Percentiles rank a stretch among this genome's conserved stretches.
Evolutionary conservation across 176 grass and related monocot species (phyloP).

Genomic region (Neostapfia colusana): DNA sequence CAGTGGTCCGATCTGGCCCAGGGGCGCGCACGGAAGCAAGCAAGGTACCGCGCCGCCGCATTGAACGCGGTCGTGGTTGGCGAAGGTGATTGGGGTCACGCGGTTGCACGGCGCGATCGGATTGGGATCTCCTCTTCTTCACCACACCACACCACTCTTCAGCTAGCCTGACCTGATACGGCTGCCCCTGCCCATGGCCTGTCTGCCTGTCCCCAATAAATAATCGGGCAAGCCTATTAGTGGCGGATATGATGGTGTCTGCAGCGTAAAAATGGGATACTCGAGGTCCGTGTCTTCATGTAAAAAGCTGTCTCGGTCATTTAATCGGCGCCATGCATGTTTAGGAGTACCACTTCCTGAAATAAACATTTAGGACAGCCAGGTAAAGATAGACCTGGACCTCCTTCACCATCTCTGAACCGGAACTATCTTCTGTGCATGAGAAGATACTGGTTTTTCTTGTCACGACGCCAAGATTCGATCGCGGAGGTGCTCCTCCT

Average conservation of each 20-base stretch:
- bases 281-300: neutral
- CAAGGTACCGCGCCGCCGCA: slow-evolving; percentile 16
- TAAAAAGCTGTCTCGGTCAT: no score
- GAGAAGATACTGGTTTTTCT: neutral
- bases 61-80: slow-evolving; percentile 31
- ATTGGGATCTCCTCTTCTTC: slow-evolving; percentile 22
- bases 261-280: neutral
- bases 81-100: slow-evolving; percentile 5
- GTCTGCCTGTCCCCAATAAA: slow-evolving; percentile 21
- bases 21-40: neutral
- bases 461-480: slow-evolving; percentile 23
- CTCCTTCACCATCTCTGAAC: no score
- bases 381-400: no score
- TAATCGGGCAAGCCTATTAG: neutral
- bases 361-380: no score
- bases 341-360: no score
- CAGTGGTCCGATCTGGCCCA: neutral
- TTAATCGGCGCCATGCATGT: no score
- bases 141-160: no score
- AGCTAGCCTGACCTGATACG: neutral
- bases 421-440: neutral
- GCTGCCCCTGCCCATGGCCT: neutral
- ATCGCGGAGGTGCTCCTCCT: neutral
- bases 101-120: slow-evolving; percentile 9
- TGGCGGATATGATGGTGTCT: neutral